Percentiles rank a stretch among this genome's conserved stretches.
phyloP scores from a whole-genome alignment of 2,329 filamentous ascomycete species.

The Chaetomium globosum region DNA sequence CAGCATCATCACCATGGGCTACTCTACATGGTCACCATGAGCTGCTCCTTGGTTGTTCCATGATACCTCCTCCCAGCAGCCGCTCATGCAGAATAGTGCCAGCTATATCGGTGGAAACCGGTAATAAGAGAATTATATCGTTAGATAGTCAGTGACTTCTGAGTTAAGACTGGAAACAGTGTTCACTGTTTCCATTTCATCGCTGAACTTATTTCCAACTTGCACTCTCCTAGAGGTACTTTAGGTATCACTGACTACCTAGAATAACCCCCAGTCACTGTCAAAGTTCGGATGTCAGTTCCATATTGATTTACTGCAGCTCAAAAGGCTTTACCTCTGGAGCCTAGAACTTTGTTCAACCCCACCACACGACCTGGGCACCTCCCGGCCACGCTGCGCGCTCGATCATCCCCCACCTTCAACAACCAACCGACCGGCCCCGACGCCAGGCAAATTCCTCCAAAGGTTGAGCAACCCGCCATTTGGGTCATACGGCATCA shows the following conservation, averaged over 20 bases:
- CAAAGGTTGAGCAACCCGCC: background rate
- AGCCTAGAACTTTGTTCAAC: slow-evolving; percentile 14
- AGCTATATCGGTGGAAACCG: background rate
- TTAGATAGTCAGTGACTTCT: background rate
- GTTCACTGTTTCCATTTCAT: background rate
- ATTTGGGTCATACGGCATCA: background rate
- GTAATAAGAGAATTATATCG: background rate
- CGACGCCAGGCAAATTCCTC: background rate
- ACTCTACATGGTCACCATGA: no score
- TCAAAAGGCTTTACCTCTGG: background rate
- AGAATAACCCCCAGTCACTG: background rate
- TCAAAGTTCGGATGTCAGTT: background rate
- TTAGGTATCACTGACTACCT: background rate
- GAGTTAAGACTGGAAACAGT: background rate
- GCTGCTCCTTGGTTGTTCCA: background rate
- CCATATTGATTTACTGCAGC: background rate
- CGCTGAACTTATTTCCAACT: background rate
- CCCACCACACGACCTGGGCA: slow-evolving; percentile 15
- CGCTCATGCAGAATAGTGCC: background rate
- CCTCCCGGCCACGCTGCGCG: slow-evolving; percentile 11
- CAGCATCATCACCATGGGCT: background rate
- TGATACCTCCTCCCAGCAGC: background rate
- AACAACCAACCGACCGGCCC: background rate
- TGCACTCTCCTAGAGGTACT: background rate
- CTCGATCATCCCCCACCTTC: slow-evolving; percentile 12